Conservation (phyloP, 768 basidiomycete genomes). For the Mycena vulgaris region DNA sequence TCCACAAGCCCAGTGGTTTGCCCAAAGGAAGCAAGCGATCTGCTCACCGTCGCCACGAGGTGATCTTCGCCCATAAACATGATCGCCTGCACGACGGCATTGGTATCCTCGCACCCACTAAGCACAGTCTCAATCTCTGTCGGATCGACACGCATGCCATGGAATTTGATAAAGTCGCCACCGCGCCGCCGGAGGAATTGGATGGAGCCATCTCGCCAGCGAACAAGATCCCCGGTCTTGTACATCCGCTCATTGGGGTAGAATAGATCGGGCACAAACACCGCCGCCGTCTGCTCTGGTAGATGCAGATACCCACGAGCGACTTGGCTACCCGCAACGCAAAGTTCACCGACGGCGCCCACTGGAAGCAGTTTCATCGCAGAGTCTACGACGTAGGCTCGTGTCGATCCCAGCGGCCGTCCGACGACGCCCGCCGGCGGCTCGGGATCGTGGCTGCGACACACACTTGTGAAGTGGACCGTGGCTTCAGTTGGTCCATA, state of each 20-base stretch:
- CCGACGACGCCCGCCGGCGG: conserved; percentile 16
- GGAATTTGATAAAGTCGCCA: conserved; percentile 19
- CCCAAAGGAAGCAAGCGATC: conserved; percentile 7
- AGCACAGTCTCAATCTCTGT: conserved; percentile 8
- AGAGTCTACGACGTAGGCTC: conserved; percentile 16
- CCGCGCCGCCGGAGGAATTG: conserved; percentile 9
- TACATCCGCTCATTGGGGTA: conserved; percentile 22
- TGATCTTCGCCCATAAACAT: neutral
- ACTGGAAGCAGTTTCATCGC: conserved; percentile 6
- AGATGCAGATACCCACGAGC: conserved; percentile 18
- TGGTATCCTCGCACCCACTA: conserved; percentile 4
- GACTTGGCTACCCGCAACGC: conserved; percentile 9
- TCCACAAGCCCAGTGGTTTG: neutral
- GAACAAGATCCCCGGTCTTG: conserved; percentile 11
- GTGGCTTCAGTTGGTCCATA: conserved; percentile 16
- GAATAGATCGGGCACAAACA: conserved; percentile 8
- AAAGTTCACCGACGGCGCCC: conserved; percentile 9
- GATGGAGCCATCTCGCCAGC: conserved; percentile 11
- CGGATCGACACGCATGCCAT: conserved; percentile 7
- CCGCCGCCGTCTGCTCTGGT: conserved; percentile 11
- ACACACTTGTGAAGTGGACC: neutral
- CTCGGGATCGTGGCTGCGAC: neutral
- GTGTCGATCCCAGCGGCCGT: conserved; percentile 9
- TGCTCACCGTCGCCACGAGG: conserved; percentile 4
- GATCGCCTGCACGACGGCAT: conserved; percentile 10